phyloP scores from a whole-genome alignment of 2,329 filamentous ascomycete genomes.

The Fusarium lateritium region DNA sequence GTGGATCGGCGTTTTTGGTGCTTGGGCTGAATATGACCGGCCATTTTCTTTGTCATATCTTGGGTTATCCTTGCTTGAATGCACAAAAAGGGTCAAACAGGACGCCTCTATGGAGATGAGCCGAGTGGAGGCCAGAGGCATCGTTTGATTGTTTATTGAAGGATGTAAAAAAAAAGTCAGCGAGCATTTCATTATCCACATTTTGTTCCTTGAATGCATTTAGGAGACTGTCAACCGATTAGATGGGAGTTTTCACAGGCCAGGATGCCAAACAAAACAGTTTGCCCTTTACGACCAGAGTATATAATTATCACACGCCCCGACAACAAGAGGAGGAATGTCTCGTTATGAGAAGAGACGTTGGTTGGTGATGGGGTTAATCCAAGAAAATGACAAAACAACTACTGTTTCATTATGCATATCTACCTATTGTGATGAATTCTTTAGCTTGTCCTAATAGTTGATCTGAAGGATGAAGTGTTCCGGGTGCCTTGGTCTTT shows the following conservation, averaged over 20 bases:
- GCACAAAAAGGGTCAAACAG: conserved; percentile 42
- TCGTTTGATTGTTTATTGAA: conserved; percentile 37
- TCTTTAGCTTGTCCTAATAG: background rate
- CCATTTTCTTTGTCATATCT: conserved; percentile 40
- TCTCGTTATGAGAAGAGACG: conserved; percentile 10
- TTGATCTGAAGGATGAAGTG: background rate
- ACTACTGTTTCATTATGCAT: conserved; percentile 16
- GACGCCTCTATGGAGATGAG: conserved; percentile 29
- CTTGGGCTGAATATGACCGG: conserved; percentile 45
- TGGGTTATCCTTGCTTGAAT: conserved; percentile 33
- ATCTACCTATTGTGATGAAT: conserved; percentile 1
- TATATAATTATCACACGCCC: conserved; percentile 45
- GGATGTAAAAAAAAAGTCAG: conserved; percentile 47
- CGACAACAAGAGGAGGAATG: conserved; percentile 25
- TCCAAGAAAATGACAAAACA: conserved; percentile 38
- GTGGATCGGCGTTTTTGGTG: conserved; percentile 48
- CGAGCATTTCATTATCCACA: conserved; percentile 40
- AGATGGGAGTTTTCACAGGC: conserved; percentile 40
- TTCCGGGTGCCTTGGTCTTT: background rate
- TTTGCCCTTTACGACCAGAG: conserved; percentile 45
- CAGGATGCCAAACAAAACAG: conserved; percentile 43
- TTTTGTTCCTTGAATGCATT: conserved; percentile 27
- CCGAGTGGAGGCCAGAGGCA: conserved; percentile 20
- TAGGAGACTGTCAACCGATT: conserved; percentile 31
- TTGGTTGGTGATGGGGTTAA: conserved; percentile 26